Conservation (phyloP, 371 early-diverging fungal species). For the Polyrhizophydium stewartii region DNA sequence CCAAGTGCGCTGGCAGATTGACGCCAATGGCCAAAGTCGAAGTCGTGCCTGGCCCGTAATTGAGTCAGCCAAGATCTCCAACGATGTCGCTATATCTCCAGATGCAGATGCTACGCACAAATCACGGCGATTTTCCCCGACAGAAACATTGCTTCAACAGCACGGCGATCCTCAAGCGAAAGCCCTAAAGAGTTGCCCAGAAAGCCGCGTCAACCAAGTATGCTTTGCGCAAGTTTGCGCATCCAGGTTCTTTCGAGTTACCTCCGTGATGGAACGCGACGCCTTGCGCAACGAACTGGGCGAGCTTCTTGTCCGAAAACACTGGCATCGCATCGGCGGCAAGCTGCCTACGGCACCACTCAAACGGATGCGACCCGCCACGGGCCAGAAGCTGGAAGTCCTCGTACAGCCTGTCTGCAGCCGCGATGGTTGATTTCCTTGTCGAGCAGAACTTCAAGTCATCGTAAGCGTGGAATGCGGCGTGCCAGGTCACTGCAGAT, state of each 20-base stretch:
- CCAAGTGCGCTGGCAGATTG: slow-evolving; percentile 88
- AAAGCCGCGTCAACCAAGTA: slow-evolving; percentile 58
- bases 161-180: background rate
- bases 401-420: slow-evolving; percentile 44
- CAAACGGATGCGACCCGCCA: background rate
- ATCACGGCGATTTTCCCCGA: background rate
- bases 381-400: background rate
- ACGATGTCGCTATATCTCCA: background rate
- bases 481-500: background rate
- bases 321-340: too few species aligned
- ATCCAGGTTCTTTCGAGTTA: too few species aligned
- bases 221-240: too few species aligned
- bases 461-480: slow-evolving; percentile 1
- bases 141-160: background rate
- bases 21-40: slow-evolving; percentile 92
- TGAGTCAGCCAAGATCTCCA: background rate
- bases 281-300: slow-evolving; percentile 48
- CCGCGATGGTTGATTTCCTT: slow-evolving; percentile 59
- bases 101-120: background rate
- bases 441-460: slow-evolving; percentile 67
- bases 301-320: background rate
- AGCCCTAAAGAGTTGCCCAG: slow-evolving; percentile 59
- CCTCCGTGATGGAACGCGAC: slow-evolving; percentile 70
- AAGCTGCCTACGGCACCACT: too few species aligned
- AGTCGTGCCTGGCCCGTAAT: slow-evolving; percentile 56